These are phyloP conservation scores for Bisporella sp. DNA, from an alignment of 2,329 filamentous ascomycete species.

Conservation along the genomic window DNA sequence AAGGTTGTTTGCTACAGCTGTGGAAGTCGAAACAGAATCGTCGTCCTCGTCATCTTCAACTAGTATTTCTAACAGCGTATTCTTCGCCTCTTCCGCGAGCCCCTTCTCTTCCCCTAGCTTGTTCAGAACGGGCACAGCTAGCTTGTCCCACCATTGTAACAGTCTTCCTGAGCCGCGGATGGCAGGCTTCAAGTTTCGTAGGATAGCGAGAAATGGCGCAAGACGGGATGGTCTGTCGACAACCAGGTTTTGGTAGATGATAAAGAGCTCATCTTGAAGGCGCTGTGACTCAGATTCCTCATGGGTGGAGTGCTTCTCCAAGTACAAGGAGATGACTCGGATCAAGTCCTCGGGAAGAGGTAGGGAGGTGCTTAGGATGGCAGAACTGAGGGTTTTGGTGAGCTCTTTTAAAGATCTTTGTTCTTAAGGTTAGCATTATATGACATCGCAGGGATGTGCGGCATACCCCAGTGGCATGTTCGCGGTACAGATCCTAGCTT, in stretches of 20 bases:
- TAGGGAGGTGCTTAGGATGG: slow-evolving; percentile 40
- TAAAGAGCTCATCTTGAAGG: slow-evolving; percentile 65
- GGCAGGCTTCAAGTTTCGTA: slow-evolving; percentile 56
- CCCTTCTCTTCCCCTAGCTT: slow-evolving; percentile 54
- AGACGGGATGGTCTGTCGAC: slow-evolving; percentile 47
- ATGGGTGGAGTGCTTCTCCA: slow-evolving; percentile 58
- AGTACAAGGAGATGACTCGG: slow-evolving; percentile 56
- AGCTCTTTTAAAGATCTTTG: slow-evolving; percentile 46
- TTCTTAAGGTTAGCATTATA: not conserved
- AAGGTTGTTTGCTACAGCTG: slow-evolving; percentile 49
- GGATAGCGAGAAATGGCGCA: slow-evolving; percentile 61
- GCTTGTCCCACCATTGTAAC: slow-evolving; percentile 64
- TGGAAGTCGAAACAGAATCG: slow-evolving; percentile 35
- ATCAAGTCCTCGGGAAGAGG: slow-evolving; percentile 62
- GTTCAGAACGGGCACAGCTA: slow-evolving; percentile 49
- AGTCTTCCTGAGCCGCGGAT: slow-evolving; percentile 57
- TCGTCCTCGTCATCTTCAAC: slow-evolving; percentile 54
- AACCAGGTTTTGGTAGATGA: slow-evolving; percentile 60
- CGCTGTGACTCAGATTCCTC: slow-evolving; percentile 65
- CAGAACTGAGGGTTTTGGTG: slow-evolving; percentile 47
- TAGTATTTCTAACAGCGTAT: slow-evolving; percentile 58
- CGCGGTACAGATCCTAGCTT: too few species aligned
- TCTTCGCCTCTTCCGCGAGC: slow-evolving; percentile 56
- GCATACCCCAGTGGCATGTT: too few species aligned
- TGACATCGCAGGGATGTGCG: too few species aligned